A percentile compares a stretch with the other conserved stretches of the same genome.
These are phyloP conservation scores for Candida dubliniensis DNA, from an alignment of 1,139 yeast genomes.

Conservation along the genomic window DNA sequence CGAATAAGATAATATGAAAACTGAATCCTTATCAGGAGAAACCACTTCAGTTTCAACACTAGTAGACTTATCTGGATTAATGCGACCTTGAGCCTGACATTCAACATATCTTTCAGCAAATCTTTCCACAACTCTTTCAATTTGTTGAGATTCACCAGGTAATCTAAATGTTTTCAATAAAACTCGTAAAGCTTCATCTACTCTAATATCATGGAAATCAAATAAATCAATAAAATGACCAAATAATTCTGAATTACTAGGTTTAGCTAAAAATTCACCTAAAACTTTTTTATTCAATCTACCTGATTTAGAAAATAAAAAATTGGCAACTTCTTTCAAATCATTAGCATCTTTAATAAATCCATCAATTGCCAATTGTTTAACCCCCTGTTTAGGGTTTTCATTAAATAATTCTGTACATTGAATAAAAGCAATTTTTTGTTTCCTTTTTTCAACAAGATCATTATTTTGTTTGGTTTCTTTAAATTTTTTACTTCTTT, in stretches of 20 bases:
- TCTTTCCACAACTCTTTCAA: constrained; percentile 84
- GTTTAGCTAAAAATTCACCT: constrained; percentile 85
- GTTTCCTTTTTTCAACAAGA: constrained; percentile 49
- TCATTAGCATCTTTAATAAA: constrained; percentile 59
- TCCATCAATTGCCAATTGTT: constrained; percentile 58
- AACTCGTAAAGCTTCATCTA: constrained; percentile 89
- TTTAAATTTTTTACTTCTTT: constrained; percentile 42
- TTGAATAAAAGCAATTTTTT: constrained; percentile 69
- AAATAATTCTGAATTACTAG: constrained; percentile 61
- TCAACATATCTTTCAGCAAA: constrained; percentile 80
- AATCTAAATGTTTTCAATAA: constrained; percentile 81
- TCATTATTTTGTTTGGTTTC: constrained; percentile 24
- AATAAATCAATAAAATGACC: constrained; percentile 66
- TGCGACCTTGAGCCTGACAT: constrained; percentile 10
- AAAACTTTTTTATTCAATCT: constrained; percentile 82
- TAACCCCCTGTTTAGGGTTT: constrained; percentile 75
- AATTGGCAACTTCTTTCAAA: constrained; percentile 65
- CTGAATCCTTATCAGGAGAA: constrained; percentile 70
- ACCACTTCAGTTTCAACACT: constrained; percentile 40
- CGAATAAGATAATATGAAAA: constrained; percentile 70
- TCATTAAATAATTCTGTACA: constrained; percentile 76
- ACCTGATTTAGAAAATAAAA: constrained; percentile 75
- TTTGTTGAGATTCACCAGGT: constrained; percentile 97
- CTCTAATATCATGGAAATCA: constrained; percentile 75
- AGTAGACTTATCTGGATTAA: constrained; percentile 6